phyloP scores from a whole-genome alignment of 305 asterid genomes.

The Fraxinus nigra region DNA sequence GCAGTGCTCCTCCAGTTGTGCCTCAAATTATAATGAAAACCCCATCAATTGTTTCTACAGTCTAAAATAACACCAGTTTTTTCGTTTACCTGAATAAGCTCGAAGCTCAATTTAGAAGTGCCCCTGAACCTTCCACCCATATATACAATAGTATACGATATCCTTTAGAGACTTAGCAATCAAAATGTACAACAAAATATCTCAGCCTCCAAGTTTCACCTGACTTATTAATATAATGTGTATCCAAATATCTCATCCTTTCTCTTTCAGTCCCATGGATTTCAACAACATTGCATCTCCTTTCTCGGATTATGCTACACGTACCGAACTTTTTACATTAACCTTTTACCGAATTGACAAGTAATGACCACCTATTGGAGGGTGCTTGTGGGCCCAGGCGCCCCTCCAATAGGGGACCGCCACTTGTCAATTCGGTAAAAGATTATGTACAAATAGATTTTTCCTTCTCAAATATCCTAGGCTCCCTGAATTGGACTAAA shows the following conservation, averaged over 20 bases:
- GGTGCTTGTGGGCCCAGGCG: too few species aligned
- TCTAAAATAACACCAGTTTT: not conserved
- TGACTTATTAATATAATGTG: not conserved
- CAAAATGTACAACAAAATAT: not conserved
- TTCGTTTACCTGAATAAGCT: not conserved
- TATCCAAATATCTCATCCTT: not conserved
- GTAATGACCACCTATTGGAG: too few species aligned
- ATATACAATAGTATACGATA: not conserved
- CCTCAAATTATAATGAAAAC: not conserved
- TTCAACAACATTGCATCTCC: not conserved
- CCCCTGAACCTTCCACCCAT: not conserved
- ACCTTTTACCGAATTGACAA: too few species aligned
- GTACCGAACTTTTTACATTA: too few species aligned
- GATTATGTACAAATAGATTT: too few species aligned
- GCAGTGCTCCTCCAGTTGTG: not conserved
- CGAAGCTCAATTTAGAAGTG: not conserved
- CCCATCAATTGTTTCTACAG: not conserved
- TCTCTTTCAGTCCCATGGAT: not conserved
- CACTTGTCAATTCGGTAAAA: too few species aligned
- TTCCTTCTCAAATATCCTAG: not conserved
- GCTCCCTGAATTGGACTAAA: not conserved
- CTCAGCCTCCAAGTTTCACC: not conserved
- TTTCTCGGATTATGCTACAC: not conserved
- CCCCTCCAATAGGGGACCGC: too few species aligned
- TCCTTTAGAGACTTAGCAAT: not conserved